Percentiles rank a stretch among this genome's conserved stretches.
Conservation (phyloP, 1,284 basidiomycete species). For the Ceratobasidium theobromae region DNA sequence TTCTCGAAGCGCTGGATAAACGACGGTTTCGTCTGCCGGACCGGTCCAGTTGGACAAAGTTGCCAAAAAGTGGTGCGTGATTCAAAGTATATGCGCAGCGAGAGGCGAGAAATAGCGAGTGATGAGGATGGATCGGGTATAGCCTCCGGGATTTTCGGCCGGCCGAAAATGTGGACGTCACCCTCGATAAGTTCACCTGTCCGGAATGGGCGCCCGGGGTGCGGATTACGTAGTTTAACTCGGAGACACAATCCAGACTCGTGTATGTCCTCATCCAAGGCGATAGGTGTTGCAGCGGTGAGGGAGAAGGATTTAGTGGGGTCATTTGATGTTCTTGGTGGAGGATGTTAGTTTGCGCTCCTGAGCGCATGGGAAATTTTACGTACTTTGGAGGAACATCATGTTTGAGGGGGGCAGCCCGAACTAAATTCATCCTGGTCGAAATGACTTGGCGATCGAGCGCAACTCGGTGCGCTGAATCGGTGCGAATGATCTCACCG, state of each 20-base stretch:
- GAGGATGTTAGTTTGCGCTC: too few species aligned
- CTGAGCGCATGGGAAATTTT: neutral
- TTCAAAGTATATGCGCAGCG: neutral
- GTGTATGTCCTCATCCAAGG: neutral
- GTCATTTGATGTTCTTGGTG: neutral
- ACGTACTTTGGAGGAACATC: neutral
- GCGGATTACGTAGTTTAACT: neutral
- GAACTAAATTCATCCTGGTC: neutral
- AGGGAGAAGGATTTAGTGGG: neutral
- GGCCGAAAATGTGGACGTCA: neutral
- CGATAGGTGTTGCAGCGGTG: neutral
- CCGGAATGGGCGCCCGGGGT: neutral
- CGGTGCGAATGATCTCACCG: neutral
- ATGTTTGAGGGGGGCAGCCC: neutral
- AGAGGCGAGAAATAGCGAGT: neutral
- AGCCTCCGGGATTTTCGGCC: neutral
- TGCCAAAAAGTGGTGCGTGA: neutral
- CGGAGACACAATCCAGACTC: neutral
- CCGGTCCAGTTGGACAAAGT: neutral
- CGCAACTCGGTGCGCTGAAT: neutral
- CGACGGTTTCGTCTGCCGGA: constrained; percentile 1
- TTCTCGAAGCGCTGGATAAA: neutral
- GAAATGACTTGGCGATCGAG: neutral
- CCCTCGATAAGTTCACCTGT: neutral
- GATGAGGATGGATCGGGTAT: neutral